Percentiles rank a stretch among this genome's conserved stretches.
Conservation (phyloP, 257 asterid genomes). For the Ajuga chamaepitys region DNA sequence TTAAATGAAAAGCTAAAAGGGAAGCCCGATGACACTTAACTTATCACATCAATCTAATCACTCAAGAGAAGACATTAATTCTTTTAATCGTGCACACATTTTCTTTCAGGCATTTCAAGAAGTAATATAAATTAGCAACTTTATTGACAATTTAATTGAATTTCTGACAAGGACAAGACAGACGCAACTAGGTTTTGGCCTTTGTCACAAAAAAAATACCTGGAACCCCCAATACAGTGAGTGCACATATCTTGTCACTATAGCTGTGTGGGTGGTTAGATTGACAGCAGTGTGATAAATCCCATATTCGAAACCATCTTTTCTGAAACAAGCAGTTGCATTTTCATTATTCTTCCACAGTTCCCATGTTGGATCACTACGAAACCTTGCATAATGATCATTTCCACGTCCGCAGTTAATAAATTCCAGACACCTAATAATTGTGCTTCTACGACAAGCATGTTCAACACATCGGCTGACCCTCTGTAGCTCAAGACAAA, state of each 20-base stretch:
- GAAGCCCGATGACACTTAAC: too few relatives aligned
- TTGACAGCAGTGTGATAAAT: conserved; percentile 57
- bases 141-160: too few relatives aligned
- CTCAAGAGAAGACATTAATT: too few relatives aligned
- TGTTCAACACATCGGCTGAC: conserved; percentile 74
- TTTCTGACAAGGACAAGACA: too few relatives aligned
- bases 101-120: too few relatives aligned
- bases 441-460: conserved; percentile 40
- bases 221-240: conserved; percentile 98
- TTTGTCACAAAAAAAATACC: conserved; percentile 38
- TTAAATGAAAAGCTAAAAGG: neutral
- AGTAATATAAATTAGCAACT: too few relatives aligned
- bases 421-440: conserved; percentile 30
- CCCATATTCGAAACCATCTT: conserved; percentile 52
- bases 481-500: conserved; percentile 34
- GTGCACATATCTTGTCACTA: conserved; percentile 58
- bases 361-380: conserved; percentile 25
- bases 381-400: conserved; percentile 6
- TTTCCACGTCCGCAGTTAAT: conserved; percentile 64
- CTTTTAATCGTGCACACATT: too few relatives aligned
- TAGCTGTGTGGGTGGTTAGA: conserved; percentile 37
- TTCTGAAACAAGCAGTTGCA: conserved; percentile 57
- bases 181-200: too few relatives aligned
- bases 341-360: conserved; percentile 42
- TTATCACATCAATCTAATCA: too few relatives aligned